Base-by-base conservation (phyloP, 1,139 yeast genomes). In the Lodderomyces beijingensis region DNA sequence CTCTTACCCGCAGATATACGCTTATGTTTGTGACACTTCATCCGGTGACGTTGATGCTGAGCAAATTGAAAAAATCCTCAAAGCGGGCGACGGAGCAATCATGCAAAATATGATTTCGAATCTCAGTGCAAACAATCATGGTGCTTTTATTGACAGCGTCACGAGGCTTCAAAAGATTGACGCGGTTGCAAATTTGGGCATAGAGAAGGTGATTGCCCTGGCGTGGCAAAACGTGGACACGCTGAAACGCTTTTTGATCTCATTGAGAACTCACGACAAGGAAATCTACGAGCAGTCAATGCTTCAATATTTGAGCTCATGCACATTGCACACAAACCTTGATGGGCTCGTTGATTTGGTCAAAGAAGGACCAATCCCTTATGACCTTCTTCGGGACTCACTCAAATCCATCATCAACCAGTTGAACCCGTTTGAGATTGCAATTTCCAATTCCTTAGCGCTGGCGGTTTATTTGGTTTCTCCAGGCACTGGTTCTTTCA, bases 401-500 rank as follows among this genome's bases (percentile, higher is more conserved):
- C 32, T 52, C 9, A 30, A 20, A 2, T 11, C 18, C 0, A 46
- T 52, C 10, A 29, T 57, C 4, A 26, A 36, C 14, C 16, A 33
- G 28, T 22, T 47, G 29, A 31, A 45, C 16, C 35, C 29, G 3
- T 40, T 39, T 23, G 34, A 49, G 9, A 42, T 74, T 17, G 50
- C 79, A 0, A 49, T 74, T 17, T 67, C 76, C 0, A 74, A 72
- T 41, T 64, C 76, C 2, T 45, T 76, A 30, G 67, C 58, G 12
- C 57, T 59, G 16, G 66, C 63, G 32, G 51, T 66, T 1, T 64
- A 59, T 38, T 45, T 74, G 18, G 42, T 69, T 9, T 30, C 43
- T 2, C 45, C 45, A 1, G 34, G 34, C 3, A 25, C 36, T 0
- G 41, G 18, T 2, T 15, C n/a, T 3, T 14, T 39, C 6, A 24